A percentile compares a stretch with the other conserved stretches of the same genome.
Evolutionary conservation across 2,329 filamentous ascomycete species (phyloP).

Genomic region (Didymella pinodella): DNA sequence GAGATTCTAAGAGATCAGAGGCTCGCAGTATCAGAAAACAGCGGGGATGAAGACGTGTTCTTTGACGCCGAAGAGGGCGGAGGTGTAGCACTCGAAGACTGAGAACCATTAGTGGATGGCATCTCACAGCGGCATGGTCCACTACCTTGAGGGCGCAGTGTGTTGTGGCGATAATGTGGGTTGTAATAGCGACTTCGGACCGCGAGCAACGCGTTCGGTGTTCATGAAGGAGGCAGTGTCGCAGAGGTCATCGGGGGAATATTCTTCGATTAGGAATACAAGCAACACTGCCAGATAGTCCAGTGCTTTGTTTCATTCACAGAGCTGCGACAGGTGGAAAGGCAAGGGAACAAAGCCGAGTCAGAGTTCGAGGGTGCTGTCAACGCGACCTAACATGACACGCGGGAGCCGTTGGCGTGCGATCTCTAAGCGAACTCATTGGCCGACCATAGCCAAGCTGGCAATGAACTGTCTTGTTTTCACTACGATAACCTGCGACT

Average conservation of each 20-base stretch:
- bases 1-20: constrained; percentile 30
- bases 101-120: background rate
- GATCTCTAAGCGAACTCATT: background rate
- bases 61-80: constrained; percentile 9
- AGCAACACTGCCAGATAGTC: background rate
- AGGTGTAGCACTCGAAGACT: constrained; percentile 1
- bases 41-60: constrained; percentile 22
- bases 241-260: background rate
- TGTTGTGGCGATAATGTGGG: background rate
- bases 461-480: background rate
- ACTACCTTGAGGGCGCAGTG: background rate
- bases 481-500: background rate
- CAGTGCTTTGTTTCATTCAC: background rate
- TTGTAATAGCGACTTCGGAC: background rate
- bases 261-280: background rate
- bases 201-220: constrained; percentile 4
- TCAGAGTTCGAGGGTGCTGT: constrained; percentile 15
- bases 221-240: constrained; percentile 20
- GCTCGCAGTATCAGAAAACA: constrained; percentile 8
- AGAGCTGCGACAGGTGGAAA: background rate
- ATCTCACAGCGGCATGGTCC: background rate
- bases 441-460: background rate
- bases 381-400: constrained; percentile 16
- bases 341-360: constrained; percentile 15
- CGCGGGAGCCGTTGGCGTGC: constrained; percentile 5